A percentile compares a stretch with the other conserved stretches of the same genome.
phyloP scores from a whole-genome alignment of 2,329 filamentous ascomycete genomes.

The Fusarium sp. region DNA sequence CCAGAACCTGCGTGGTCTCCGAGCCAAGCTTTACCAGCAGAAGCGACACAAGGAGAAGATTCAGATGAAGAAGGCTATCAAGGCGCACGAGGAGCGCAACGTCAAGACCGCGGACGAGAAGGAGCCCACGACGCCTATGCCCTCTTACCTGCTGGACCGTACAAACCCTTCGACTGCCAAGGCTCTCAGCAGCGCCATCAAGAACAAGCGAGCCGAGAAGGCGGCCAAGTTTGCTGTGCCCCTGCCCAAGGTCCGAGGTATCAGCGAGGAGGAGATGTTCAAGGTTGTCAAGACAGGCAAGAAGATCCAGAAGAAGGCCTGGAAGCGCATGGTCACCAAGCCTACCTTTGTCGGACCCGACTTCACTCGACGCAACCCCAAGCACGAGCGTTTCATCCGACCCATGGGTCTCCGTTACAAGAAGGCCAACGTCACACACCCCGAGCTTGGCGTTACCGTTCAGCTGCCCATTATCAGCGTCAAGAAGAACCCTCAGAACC shows the following conservation, averaged over 20 bases:
- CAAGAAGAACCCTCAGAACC: constrained; percentile 82
- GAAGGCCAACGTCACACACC: constrained; percentile 74
- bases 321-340: constrained; percentile 79
- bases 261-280: constrained; percentile 98
- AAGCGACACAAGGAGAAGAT: constrained; percentile 98
- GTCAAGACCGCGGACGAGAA: constrained; percentile 89
- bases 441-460: constrained; percentile 87
- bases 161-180: constrained; percentile 71
- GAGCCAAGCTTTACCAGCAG: constrained; percentile 94
- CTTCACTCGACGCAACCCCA: constrained; percentile 91
- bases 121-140: constrained; percentile 85
- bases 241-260: constrained; percentile 90
- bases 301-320: constrained; percentile 89
- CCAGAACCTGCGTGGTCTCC: constrained; percentile 91
- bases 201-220: constrained; percentile 95
- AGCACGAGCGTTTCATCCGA: constrained; percentile 73
- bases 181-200: constrained; percentile 87
- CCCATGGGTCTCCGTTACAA: constrained; percentile 67
- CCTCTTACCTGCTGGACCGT: constrained; percentile 95
- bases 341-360: constrained; percentile 85
- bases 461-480: constrained; percentile 83
- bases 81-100: constrained; percentile 95
- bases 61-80: constrained; percentile 95
- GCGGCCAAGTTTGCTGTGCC: constrained; percentile 94
- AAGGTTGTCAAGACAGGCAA: constrained; percentile 96